Base-by-base conservation (phyloP, 2,329 filamentous ascomycete genomes). In the Neofusicoccum sp. region DNA sequence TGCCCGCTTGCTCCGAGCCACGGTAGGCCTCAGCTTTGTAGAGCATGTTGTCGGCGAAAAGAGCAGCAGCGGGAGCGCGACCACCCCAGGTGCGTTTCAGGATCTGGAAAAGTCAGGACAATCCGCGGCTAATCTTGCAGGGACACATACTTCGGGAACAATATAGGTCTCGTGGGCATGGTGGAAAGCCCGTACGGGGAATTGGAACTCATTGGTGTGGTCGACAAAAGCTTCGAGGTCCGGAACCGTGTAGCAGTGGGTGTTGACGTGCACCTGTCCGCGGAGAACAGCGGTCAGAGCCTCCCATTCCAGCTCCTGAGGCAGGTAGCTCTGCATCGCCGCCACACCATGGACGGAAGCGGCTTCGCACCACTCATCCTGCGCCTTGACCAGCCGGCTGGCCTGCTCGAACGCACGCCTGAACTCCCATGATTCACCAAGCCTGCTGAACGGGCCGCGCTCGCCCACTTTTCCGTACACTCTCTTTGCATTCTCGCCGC, bases 41-140 rank as follows among this genome's bases (percentile, higher is more conserved):
- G 72, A 85, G 89, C 85, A 89, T 89, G 71, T 87, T 89, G 70
- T 90, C 87, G 8, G 88, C 87, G 68, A 91, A 91, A 3, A 89
- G 77, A n/a, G 84, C 88, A 14, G 74, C 77, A 8, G 77, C 76
- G 4, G 74, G 71, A n/a, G 72, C 70, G 1, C 59, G 59, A 6
- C 74, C 76, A 22, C 76, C 77, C 63, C 74, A 78, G 1, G 74
- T 74, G 16, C 75, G 66, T 64, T 78, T 78, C 44, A 79, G 66
- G 1, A 62, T 44, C 59, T 61, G 29, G 2, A 36, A 8, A 1
- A n/a, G 29, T 56, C 14, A 56, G 36, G 6, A 37, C 16, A 12
- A 36, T 16, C 14, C 6, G 4, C 6, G n/a, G n/a, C 12, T 16
- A 11, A 39, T 6, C 1, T 8, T 6, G 4, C 0, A 3, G 5